These are phyloP conservation scores for Cucurbitaria berberidis DNA, from an alignment of 2,329 filamentous ascomycete genomes.

Conservation along the genomic window DNA sequence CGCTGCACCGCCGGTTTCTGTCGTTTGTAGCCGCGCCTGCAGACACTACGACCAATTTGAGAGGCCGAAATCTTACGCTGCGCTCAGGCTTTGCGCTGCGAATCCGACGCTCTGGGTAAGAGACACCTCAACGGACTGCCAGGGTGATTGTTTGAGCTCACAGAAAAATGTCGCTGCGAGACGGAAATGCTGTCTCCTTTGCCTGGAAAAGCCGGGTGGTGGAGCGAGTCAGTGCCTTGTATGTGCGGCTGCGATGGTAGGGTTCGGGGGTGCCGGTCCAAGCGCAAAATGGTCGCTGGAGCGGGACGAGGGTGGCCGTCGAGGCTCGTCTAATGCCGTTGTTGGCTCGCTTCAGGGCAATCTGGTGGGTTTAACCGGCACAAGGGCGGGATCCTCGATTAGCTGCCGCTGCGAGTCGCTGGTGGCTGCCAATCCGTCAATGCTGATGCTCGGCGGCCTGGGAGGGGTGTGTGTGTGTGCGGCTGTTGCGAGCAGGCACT, in stretches of 20 bases:
- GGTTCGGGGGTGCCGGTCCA: constrained; percentile 20
- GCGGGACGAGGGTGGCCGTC: constrained; percentile 20
- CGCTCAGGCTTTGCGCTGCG: constrained; percentile 28
- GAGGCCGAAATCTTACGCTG: constrained; percentile 32
- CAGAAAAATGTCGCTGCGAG: constrained; percentile 17
- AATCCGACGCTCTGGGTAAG: constrained; percentile 36
- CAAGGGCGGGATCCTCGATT: constrained; percentile 45
- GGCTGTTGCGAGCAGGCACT: constrained; percentile 24
- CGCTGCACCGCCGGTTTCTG: constrained; percentile 27
- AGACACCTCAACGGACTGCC: constrained; percentile 32
- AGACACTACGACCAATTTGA: constrained; percentile 24
- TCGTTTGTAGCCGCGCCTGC: constrained; percentile 25
- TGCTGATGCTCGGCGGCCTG: constrained; percentile 28
- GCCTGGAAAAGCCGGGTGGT: constrained; percentile 15
- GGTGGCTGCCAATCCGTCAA: constrained; percentile 35
- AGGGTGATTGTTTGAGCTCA: constrained; percentile 33
- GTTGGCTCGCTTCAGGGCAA: constrained; percentile 48
- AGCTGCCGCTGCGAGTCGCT: constrained; percentile 45
- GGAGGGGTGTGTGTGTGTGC: no score
- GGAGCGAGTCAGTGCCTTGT: constrained; percentile 12
- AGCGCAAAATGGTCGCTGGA: constrained; percentile 22
- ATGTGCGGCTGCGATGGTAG: constrained; percentile 16
- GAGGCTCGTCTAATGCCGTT: constrained; percentile 39
- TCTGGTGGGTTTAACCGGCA: constrained; percentile 47
- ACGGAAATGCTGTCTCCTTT: constrained; percentile 17